These are phyloP conservation scores for Evansstolkia leycettana DNA, from an alignment of 495 filamentous ascomycete species.

Conservation along the genomic window DNA sequence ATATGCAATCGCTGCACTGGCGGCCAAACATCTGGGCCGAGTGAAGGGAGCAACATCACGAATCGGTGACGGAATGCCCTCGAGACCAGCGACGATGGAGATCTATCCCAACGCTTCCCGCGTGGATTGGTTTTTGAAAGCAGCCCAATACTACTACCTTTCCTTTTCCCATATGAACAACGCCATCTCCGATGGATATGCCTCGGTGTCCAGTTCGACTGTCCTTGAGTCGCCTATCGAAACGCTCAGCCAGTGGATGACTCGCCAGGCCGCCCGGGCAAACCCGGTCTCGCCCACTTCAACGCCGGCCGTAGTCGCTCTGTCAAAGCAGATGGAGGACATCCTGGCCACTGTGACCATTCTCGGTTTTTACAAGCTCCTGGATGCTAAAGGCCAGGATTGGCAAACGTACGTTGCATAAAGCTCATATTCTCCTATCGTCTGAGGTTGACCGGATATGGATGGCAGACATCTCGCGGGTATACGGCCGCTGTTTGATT, in stretches of 20 bases:
- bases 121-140: constrained; percentile 32
- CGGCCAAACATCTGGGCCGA: constrained; percentile 29
- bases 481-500: constrained; percentile 18
- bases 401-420: constrained; percentile 23
- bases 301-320: constrained; percentile 2
- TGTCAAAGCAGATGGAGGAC: constrained; percentile 20
- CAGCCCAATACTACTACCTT: constrained; percentile 30
- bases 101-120: constrained; percentile 23
- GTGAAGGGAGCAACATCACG: constrained; percentile 21
- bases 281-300: neutral
- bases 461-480: constrained; percentile 19
- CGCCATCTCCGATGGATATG: constrained; percentile 20
- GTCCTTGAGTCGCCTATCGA: constrained; percentile 25
- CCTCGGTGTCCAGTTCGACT: constrained; percentile 19
- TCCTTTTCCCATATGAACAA: constrained; percentile 18
- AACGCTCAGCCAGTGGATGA: constrained; percentile 17
- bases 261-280: constrained; percentile 3
- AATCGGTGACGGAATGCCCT: constrained; percentile 14
- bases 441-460: neutral
- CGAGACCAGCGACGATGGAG: constrained; percentile 24
- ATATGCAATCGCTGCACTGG: constrained; percentile 24
- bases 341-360: constrained; percentile 17
- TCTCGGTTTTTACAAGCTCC: constrained; percentile 20
- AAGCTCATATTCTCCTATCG: neutral
- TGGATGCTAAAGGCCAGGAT: constrained; percentile 22